phyloP scores from a whole-genome alignment of 176 grass and related monocot genomes.

The Tillandsia fasciculata region DNA sequence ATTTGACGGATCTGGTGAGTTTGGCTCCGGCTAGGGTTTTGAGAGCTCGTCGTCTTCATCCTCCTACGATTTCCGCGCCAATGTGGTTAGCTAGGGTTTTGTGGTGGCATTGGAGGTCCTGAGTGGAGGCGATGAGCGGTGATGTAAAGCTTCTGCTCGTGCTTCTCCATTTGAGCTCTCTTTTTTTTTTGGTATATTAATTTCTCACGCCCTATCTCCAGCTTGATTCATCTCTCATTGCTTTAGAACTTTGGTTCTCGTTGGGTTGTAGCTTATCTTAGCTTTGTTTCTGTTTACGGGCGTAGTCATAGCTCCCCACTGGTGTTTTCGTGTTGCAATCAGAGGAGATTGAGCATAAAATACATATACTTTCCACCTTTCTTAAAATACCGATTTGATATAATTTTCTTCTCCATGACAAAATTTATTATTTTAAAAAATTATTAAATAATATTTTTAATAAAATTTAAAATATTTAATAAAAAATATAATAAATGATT shows the following conservation, averaged over 20 bases:
- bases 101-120: slow-evolving; percentile 6
- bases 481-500: no score
- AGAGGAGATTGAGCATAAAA: no score
- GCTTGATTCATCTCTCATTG: slow-evolving; percentile 1
- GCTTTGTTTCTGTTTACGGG: no score
- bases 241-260: neutral
- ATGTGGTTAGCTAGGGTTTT: neutral
- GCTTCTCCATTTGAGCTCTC: slow-evolving; percentile 19
- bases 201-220: neutral
- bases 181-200: slow-evolving; percentile 31
- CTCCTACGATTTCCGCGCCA: neutral
- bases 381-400: no score
- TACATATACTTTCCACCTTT: no score
- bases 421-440: no score
- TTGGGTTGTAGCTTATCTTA: neutral
- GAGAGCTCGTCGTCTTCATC: neutral
- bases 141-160: slow-evolving; percentile 9
- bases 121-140: slow-evolving; percentile 1
- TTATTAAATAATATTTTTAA: no score
- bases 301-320: neutral
- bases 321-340: neutral
- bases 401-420: no score
- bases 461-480: no score
- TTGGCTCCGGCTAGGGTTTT: neutral
- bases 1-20: neutral